Evolutionary conservation across 2,329 filamentous ascomycete species (phyloP), one percentile per base, ranked within the genome.

Genomic region (Colletotrichum abscissum): DNA sequence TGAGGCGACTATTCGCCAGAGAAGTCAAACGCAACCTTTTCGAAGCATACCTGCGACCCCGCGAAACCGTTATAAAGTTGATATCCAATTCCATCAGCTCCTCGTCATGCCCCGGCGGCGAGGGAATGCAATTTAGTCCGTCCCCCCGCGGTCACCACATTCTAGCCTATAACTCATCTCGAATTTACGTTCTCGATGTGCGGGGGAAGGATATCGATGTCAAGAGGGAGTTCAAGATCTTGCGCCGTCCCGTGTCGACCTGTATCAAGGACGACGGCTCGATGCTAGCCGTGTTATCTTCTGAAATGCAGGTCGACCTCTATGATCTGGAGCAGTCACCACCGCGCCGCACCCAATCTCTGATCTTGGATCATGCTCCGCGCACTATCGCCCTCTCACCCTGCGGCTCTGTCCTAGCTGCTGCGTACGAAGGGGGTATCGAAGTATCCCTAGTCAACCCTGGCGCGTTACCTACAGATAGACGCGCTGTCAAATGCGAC

Each of bases 361-460:
- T 98, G 69, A 89, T 93, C 58, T 87, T 98, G 74, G 93, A 96
- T 78, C 92, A 97, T 80, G 90, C 91, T 68, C 94, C 95, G 9
- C 90, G 92, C 67, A 91, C 94, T 16, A 93, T 98, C 76, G 92
- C 93, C 19, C 84, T 98, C 35, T 96, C 95, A 0, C 94, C 95
- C 1, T 94, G 93, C 75, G 94, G 94, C 28, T 91, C 92, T 56
- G 93, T 98, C 16, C 84, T 98, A 58, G 95, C 95, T 28, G 93
- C 94, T 19, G 95, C 95, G 8, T 97, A 95, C 81, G 92, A 95
- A 78, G 93, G 94, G 68, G 94, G 94, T n/a, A 95, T 98, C 75
- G 95, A 98, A 81, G 93, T 98, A 0, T 92, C 94, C 33, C 93
- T 94, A 5, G 85, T 97, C 52, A 90, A 90, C 60, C 86, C 92